Percentiles rank a stretch among this genome's conserved stretches.
phyloP scores from a whole-genome alignment of 352 stramenopile species.

The Globisporangium echinulatum region DNA sequence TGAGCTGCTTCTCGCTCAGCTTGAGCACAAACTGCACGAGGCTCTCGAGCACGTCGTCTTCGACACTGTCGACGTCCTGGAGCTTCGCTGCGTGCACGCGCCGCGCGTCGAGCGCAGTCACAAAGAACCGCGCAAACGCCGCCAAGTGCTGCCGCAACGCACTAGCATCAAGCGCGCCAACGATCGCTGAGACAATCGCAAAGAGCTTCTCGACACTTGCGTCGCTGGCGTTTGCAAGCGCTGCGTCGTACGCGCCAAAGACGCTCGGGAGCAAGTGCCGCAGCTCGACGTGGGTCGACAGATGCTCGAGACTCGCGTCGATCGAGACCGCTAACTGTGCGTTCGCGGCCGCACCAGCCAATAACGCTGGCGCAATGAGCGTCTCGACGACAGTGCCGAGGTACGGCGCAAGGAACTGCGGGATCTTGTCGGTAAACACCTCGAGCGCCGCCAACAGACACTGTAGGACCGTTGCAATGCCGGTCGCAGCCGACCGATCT shows the following conservation, averaged over 20 bases:
- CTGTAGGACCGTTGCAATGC: constrained; percentile 55
- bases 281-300: constrained; percentile 67
- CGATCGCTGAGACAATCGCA: constrained; percentile 60
- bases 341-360: constrained; percentile 23
- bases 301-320: constrained; percentile 55
- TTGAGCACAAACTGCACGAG: constrained; percentile 82
- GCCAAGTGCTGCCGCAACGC: constrained; percentile 60
- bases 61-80: constrained; percentile 54
- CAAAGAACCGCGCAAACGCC: constrained; percentile 80
- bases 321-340: constrained; percentile 44
- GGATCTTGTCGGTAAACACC: constrained; percentile 79
- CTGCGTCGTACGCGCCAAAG: constrained; percentile 62
- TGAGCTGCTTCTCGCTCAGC: constrained; percentile 86
- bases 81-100: constrained; percentile 55
- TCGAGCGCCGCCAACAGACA: constrained; percentile 70
- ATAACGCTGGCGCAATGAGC: constrained; percentile 46
- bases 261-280: constrained; percentile 68
- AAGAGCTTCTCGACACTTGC: constrained; percentile 60
- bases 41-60: constrained; percentile 72
- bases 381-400: constrained; percentile 53
- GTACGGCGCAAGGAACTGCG: constrained; percentile 78
- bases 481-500: constrained; percentile 14
- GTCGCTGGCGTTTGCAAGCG: constrained; percentile 41
- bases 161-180: constrained; percentile 37
- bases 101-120: constrained; percentile 66